Base-by-base conservation (phyloP, 495 filamentous ascomycete species). In the Pseudoneurospora amorphoporcata region DNA sequence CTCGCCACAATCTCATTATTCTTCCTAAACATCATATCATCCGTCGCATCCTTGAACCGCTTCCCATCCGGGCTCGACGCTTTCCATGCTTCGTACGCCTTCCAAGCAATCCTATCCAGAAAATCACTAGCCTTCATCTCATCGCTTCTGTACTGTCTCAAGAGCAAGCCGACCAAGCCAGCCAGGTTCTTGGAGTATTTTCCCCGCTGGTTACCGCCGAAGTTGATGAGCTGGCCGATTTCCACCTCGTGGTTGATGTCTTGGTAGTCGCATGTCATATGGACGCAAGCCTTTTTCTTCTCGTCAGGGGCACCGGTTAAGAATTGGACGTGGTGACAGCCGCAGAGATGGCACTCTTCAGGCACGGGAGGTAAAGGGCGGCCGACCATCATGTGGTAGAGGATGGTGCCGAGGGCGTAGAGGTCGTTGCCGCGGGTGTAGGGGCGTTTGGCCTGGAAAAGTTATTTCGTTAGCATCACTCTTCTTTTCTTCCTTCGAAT, bases 341-440 rank as follows among this genome's bases (percentile, higher is more conserved):
- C 71, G 73, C 78, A 76, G 17, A 47, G 69, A 39, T 38, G 10
- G 68, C 81, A 83, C 41, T 80, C 74, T 68, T 80, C 80, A 5
- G 72, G 70, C 7, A 73, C 39, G 1, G 78, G 75, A 0, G 53
- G 53, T 14, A 79, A 73, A 4, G 73, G 39, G 6, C 72, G 72
- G 14, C 80, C 79, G 4, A 69, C 74, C 81, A 84, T 83, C 82
- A 85, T 84, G 14, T 68, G 73, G 73, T 77, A 83, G 65, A 85
- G 73, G 35, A 81, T 69, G 12, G 73, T 73, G 39, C 82, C 83
- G 3, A 85, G 75, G 17, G 76, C 75, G 43, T 73, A 82, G 38
- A 83, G 73, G 37, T 85, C 83, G 40, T 72, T 74, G 19, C 79
- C 77, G 29, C 69, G 73, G 3, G 81, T 79, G 39, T 76, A 81